Evolutionary conservation across 164 flowering plant species (phyloP).

Genomic region (Magnolia sinica): DNA sequence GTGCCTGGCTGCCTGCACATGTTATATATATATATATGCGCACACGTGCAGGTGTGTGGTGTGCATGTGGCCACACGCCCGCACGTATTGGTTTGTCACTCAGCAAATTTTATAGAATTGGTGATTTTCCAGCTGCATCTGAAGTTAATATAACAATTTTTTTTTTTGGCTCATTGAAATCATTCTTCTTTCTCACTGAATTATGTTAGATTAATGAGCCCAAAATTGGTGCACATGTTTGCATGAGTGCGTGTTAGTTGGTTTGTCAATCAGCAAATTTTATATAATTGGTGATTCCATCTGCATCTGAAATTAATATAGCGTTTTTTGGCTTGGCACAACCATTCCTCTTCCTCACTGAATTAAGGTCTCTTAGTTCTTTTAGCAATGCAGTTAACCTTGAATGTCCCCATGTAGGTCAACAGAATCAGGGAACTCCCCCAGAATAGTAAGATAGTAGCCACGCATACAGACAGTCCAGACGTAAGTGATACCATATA

Average conservation of each 20-base stretch:
- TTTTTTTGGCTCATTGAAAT: too few relatives aligned
- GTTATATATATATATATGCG: too few relatives aligned
- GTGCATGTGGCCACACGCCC: too few relatives aligned
- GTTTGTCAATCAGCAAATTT: background rate
- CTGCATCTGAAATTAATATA: background rate
- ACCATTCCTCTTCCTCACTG: background rate
- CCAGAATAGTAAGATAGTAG: slow-evolving; percentile 80
- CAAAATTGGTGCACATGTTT: background rate
- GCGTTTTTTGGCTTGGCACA: background rate
- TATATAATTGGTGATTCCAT: background rate
- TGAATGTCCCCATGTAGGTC: slow-evolving; percentile 35
- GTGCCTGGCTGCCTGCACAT: too few relatives aligned
- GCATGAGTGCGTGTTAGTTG: background rate
- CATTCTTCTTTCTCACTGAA: too few relatives aligned
- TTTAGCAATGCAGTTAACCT: background rate
- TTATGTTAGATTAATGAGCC: too few relatives aligned
- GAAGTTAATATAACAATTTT: too few relatives aligned
- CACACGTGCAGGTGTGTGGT: too few relatives aligned
- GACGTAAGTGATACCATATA: slow-evolving; percentile 46
- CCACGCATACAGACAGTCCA: slow-evolving; percentile 95
- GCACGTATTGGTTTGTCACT: too few relatives aligned
- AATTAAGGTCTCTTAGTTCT: background rate
- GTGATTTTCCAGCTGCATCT: too few relatives aligned
- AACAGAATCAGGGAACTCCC: slow-evolving; percentile 97
- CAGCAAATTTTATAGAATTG: too few relatives aligned